Evolutionary conservation across 208 protist genomes (phyloP), one percentile per base, ranked within the genome.

Genomic region (Acanthamoeba royreba): DNA sequence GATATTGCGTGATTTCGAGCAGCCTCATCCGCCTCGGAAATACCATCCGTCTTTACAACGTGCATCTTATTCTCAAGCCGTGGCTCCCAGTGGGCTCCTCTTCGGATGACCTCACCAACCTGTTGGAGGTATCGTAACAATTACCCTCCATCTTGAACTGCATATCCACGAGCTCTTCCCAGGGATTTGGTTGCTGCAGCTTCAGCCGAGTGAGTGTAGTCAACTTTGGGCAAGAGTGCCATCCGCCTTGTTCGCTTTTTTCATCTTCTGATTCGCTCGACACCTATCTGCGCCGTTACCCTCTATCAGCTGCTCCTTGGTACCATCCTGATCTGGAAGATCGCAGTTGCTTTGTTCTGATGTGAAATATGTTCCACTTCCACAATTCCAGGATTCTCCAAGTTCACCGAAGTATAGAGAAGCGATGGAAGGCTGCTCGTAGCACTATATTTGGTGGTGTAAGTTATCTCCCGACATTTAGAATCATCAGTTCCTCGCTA

Each of bases 351-450:
- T n/a, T n/a, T n/a, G n/a, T n/a, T n/a, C n/a, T n/a, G n/a, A n/a
- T n/a, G n/a, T n/a, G n/a, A n/a, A n/a, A n/a, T n/a, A n/a, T n/a
- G n/a, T n/a, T n/a, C n/a, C n/a, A n/a, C n/a, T n/a, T n/a, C n/a
- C n/a, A n/a, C n/a, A n/a, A n/a, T n/a, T n/a, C n/a, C 66, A 77
- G 66, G 72, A 81, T 81, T 22, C 42, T 81, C 40, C 72, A 81
- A 22, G 40, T 81, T 4, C 19, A 81, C 42, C 5, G 17, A 45
- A n/a, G 19, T 19, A 8, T 47, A 5, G 42, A 15, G 0, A 33
- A 81, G 42, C 35, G 72, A 81, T 81, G 72, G 72, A 35, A 31
- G 40, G 35, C 42, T 15, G 72, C n/a, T 28, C 72, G 72, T 17
- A 35, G 72, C 13, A 25, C 49, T 0, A 19, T 81, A 35, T 81